These are phyloP conservation scores for Wickerhamomyces ciferrii DNA, from an alignment of 805 yeast species.

Conservation along the genomic window DNA sequence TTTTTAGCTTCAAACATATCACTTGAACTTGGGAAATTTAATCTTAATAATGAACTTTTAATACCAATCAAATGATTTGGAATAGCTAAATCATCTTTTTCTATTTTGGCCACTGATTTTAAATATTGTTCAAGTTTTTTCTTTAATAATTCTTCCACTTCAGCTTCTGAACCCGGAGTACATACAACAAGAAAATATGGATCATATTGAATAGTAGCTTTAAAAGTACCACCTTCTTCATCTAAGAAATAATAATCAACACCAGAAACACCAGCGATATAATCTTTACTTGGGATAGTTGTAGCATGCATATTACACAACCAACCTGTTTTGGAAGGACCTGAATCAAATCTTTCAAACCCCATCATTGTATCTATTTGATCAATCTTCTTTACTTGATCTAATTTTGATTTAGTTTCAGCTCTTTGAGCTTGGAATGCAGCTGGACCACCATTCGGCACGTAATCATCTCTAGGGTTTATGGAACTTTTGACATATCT, in stretches of 20 bases:
- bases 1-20: slow-evolving; percentile 77
- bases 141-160: slow-evolving; percentile 80
- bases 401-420: slow-evolving; percentile 30
- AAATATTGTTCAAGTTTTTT: slow-evolving; percentile 60
- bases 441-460: slow-evolving; percentile 27
- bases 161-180: slow-evolving; percentile 47
- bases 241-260: slow-evolving; percentile 93
- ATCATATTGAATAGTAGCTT: slow-evolving; percentile 73
- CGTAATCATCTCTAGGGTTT: slow-evolving; percentile 16
- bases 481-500: slow-evolving; percentile 40
- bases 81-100: slow-evolving; percentile 74
- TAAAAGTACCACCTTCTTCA: slow-evolving; percentile 95
- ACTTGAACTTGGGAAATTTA: slow-evolving; percentile 67
- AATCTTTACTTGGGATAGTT: slow-evolving; percentile 52
- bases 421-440: slow-evolving; percentile 19
- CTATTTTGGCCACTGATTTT: slow-evolving; percentile 48
- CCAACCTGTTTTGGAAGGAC: slow-evolving; percentile 83
- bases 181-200: slow-evolving; percentile 82
- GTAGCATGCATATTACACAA: slow-evolving; percentile 91
- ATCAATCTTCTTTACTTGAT: slow-evolving; percentile 56
- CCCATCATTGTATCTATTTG: slow-evolving; percentile 81
- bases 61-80: slow-evolving; percentile 87
- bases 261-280: slow-evolving; percentile 70
- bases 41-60: slow-evolving; percentile 54
- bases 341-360: slow-evolving; percentile 69